A percentile compares a stretch with the other conserved stretches of the same genome.
Evolutionary conservation across 106 monocot species (phyloP).

Genomic region (Narthecium ossifragum): DNA sequence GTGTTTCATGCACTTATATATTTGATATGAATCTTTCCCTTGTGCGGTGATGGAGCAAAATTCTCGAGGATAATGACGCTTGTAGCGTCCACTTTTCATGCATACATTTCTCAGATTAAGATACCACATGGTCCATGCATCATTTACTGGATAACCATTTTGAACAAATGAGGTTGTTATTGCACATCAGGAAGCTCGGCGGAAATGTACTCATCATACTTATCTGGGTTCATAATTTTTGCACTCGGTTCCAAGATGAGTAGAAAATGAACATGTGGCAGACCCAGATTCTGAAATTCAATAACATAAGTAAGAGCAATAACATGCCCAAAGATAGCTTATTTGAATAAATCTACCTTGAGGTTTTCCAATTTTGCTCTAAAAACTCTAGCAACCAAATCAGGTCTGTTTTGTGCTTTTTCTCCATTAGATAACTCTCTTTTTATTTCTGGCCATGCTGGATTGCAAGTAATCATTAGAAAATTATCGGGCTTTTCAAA

Average conservation of each 20-base stretch:
- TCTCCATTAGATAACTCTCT: neutral
- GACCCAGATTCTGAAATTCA: too few species aligned
- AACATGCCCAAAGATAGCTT: neutral
- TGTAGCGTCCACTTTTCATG: slow-evolving; percentile 1
- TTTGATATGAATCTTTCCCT: slow-evolving; percentile 12
- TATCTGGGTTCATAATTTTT: too few species aligned
- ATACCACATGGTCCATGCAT: slow-evolving; percentile 21
- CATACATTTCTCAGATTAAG: neutral
- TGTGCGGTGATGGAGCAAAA: neutral
- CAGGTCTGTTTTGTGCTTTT: neutral
- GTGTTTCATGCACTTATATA: slow-evolving; percentile 6
- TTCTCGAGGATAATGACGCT: neutral
- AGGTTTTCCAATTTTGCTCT: slow-evolving; percentile 1
- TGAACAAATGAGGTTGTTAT: too few species aligned
- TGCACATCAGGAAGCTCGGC: slow-evolving; percentile 6
- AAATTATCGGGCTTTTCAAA: slow-evolving; percentile 9
- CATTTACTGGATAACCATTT: slow-evolving; percentile 11
- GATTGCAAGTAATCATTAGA: slow-evolving; percentile 11
- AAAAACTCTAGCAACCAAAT: neutral
- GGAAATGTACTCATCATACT: neutral
- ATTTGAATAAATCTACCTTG: neutral
- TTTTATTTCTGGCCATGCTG: slow-evolving; percentile 1
- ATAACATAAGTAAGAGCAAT: too few species aligned
- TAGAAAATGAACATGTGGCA: slow-evolving; percentile 8
- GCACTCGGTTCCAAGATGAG: slow-evolving; percentile 9